These are phyloP conservation scores for Epichloe gansuensis DNA, from an alignment of 2,329 filamentous ascomycete genomes.

Conservation along the genomic window DNA sequence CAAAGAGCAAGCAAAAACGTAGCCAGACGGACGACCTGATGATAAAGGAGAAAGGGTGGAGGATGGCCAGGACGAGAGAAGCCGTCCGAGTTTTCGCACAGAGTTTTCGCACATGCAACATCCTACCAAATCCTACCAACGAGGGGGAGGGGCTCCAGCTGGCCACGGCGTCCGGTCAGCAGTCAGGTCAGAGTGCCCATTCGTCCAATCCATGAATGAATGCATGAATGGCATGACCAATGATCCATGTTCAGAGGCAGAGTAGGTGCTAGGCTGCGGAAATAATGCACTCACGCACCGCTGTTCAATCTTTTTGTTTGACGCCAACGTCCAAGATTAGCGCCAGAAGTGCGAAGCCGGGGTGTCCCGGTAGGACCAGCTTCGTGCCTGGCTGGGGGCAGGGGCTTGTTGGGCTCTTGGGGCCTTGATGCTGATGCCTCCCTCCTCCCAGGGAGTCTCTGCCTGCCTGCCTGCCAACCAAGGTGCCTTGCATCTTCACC, in stretches of 20 bases:
- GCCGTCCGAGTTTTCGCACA: background rate
- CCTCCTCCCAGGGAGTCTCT: background rate
- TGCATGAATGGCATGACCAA: no score
- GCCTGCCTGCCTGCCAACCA: background rate
- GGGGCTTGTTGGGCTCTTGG: no score
- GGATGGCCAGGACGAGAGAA: background rate
- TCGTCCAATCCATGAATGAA: no score
- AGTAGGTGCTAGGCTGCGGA: no score
- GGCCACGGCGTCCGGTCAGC: background rate
- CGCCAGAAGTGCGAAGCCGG: background rate
- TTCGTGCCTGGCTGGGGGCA: background rate
- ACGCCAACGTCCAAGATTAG: background rate
- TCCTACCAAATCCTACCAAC: background rate
- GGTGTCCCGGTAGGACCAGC: background rate
- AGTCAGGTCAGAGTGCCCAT: no score
- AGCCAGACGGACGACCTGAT: background rate
- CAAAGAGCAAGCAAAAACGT: slow-evolving; percentile 9
- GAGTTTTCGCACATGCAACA: background rate
- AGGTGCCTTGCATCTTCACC: background rate
- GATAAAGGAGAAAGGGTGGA: slow-evolving; percentile 5
- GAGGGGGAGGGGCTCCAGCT: background rate
- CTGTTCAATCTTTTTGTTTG: no score
- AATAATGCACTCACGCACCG: no score
- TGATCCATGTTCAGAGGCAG: no score
- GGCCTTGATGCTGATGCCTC: no score